phyloP scores from a whole-genome alignment of 2,329 filamentous ascomycete genomes.

The Epichloe brachyelytri region DNA sequence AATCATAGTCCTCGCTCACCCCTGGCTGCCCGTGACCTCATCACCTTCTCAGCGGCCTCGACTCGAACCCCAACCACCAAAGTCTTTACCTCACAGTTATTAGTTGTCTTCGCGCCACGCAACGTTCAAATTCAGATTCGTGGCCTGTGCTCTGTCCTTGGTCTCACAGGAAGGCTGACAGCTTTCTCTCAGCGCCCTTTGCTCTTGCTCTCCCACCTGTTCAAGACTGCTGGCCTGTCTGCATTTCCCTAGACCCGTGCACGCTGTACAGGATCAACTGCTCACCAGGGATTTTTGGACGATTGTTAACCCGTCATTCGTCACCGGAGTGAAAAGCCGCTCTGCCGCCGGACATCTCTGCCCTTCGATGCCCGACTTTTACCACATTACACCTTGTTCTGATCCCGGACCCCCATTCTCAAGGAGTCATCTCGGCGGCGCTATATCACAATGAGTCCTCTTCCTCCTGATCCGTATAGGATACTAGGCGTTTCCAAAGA shows the following conservation, averaged over 20 bases:
- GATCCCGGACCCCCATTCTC: constrained; percentile 3
- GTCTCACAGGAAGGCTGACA: neutral
- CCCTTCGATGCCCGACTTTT: neutral
- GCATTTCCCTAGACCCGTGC: neutral
- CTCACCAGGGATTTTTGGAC: neutral
- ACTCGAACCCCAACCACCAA: constrained; percentile 2
- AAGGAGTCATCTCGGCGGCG: neutral
- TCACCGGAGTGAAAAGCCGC: neutral
- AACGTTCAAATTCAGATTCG: neutral
- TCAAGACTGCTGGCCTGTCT: constrained; percentile 1
- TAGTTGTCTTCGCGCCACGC: constrained; percentile 2
- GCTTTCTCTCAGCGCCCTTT: neutral
- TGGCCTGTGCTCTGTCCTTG: neutral
- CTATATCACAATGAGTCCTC: constrained; percentile 30
- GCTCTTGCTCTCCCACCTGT: neutral
- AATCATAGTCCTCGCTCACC: constrained; percentile 10
- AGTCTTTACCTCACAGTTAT: neutral
- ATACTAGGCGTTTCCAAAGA: constrained; percentile 60
- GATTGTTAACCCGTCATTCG: neutral
- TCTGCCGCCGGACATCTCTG: neutral
- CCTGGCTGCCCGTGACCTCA: constrained; percentile 15
- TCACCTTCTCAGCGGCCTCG: constrained; percentile 9
- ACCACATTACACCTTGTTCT: neutral
- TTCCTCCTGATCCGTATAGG: constrained; percentile 64
- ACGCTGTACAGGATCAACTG: neutral